Conservation (phyloP, 331 rosid species). For the Malus hybrid region DNA sequence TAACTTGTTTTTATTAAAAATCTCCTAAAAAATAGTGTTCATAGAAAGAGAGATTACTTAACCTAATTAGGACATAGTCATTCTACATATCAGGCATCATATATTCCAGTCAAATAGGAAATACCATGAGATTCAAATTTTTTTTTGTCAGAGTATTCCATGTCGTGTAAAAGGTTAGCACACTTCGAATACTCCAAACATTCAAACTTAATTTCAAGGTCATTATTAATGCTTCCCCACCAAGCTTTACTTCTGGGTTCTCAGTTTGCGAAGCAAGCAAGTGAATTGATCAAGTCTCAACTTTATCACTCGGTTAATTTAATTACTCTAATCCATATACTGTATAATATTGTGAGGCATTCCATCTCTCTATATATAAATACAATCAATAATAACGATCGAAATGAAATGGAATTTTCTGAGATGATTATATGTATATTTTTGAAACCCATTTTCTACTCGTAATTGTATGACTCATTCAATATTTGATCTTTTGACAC, state of each 20-base stretch:
- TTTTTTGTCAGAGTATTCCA: background rate
- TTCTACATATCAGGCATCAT: no score
- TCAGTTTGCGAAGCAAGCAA: background rate
- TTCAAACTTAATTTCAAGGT: background rate
- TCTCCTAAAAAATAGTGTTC: no score
- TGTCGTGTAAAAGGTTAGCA: background rate
- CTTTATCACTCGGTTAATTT: background rate
- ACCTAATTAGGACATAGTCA: no score
- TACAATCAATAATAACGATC: no score
- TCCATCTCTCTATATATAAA: no score
- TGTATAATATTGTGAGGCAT: no score
- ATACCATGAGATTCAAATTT: background rate
- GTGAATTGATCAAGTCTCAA: background rate
- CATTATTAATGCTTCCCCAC: background rate
- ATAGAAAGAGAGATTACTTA: no score
- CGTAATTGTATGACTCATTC: background rate
- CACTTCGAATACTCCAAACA: background rate
- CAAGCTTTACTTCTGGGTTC: background rate
- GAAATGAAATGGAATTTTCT: no score
- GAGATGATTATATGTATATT: background rate
- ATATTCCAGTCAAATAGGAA: background rate
- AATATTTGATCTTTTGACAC: background rate
- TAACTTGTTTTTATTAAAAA: no score
- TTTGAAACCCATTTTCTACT: no score
- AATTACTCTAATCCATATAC: no score